Conservation (phyloP, 345 rosid species). For the Mercurialis annua region DNA sequence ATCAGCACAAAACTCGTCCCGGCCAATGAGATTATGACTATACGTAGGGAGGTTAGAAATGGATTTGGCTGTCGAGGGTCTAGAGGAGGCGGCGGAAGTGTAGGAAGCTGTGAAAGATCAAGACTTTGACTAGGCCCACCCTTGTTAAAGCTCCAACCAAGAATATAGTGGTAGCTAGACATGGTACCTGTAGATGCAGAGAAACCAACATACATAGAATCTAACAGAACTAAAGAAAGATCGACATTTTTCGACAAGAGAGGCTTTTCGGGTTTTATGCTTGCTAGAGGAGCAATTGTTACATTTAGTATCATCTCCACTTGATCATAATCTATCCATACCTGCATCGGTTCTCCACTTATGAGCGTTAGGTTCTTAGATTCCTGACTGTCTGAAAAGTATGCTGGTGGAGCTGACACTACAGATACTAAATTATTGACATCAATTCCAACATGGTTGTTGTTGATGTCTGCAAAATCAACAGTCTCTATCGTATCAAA, state of each 20-base stretch:
- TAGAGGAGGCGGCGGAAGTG: neutral
- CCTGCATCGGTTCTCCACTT: conserved; percentile 17
- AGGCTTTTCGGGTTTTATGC: conserved; percentile 8
- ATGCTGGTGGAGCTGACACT: conserved; percentile 8
- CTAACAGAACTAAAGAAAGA: neutral
- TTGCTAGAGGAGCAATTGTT: conserved; percentile 14
- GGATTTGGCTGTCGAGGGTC: neutral
- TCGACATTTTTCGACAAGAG: conserved; percentile 10
- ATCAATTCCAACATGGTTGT: conserved; percentile 21
- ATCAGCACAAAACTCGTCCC: neutral
- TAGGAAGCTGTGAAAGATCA: neutral
- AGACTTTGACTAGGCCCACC: no score
- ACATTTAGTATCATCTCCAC: conserved; percentile 9
- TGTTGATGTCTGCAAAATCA: conserved; percentile 7
- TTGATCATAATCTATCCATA: conserved; percentile 19
- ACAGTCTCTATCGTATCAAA: conserved; percentile 10
- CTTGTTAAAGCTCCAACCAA: no score
- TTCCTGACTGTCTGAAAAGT: conserved; percentile 7
- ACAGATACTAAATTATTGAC: conserved; percentile 11
- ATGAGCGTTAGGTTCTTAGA: neutral
- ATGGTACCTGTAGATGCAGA: conserved; percentile 17
- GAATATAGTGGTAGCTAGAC: neutral
- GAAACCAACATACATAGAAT: conserved; percentile 19
- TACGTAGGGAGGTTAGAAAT: neutral
- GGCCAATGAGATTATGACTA: neutral